phyloP scores from a whole-genome alignment of 257 asterid species.

The Scutellaria barbata region DNA sequence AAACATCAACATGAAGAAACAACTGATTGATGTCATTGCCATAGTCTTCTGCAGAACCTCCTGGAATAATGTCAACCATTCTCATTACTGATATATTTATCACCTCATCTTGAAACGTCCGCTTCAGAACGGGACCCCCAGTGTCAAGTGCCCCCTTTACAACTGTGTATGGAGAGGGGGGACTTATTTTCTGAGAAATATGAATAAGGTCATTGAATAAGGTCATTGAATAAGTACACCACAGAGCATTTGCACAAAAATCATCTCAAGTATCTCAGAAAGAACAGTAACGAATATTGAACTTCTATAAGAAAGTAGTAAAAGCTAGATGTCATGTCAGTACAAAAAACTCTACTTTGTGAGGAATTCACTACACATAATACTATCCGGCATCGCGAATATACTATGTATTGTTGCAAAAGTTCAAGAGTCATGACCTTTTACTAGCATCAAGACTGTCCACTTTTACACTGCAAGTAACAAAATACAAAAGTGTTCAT shows the following conservation, averaged over 20 bases:
- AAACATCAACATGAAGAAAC: slow-evolving; percentile 79
- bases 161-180: slow-evolving; percentile 86
- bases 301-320: not conserved
- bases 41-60: slow-evolving; percentile 55
- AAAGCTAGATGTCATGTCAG: not conserved
- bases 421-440: not conserved
- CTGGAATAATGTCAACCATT: slow-evolving; percentile 71
- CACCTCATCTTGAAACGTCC: slow-evolving; percentile 75
- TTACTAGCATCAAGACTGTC: not conserved
- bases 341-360: not conserved
- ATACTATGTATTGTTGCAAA: slow-evolving; percentile 3
- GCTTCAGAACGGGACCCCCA: slow-evolving; percentile 79
- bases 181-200: slow-evolving; percentile 75
- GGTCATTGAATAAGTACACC: slow-evolving; percentile 23
- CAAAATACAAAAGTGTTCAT: not conserved
- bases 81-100: slow-evolving; percentile 77
- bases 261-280: slow-evolving; percentile 13
- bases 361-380: too few relatives aligned
- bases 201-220: slow-evolving; percentile 15
- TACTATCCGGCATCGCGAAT: not conserved
- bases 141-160: slow-evolving; percentile 79
- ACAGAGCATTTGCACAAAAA: not conserved
- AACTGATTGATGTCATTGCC: slow-evolving; percentile 66
- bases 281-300: not conserved
- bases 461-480: not conserved